Evolutionary conservation across 768 basidiomycete species (phyloP).

Genomic region (Amanita brunnescens): DNA sequence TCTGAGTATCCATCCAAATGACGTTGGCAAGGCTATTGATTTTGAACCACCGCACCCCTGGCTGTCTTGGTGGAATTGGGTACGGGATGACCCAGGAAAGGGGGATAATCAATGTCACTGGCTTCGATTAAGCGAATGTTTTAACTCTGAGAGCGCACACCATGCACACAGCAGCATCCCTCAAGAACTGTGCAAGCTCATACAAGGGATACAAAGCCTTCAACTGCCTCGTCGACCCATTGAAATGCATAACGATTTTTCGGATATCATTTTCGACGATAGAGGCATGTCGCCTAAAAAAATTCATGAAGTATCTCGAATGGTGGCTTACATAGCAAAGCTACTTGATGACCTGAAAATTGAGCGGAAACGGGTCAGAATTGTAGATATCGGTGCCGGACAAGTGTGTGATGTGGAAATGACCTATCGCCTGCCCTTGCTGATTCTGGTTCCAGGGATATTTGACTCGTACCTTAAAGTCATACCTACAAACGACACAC

Average conservation of each 20-base stretch:
- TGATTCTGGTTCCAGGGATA: slow-evolving; percentile 38
- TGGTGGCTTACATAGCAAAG: slow-evolving; percentile 43
- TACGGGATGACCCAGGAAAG: background rate
- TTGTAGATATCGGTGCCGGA: slow-evolving; percentile 70
- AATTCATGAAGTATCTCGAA: slow-evolving; percentile 58
- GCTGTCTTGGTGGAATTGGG: slow-evolving; percentile 7
- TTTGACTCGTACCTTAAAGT: slow-evolving; percentile 43
- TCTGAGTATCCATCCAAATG: slow-evolving; percentile 5
- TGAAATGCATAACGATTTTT: background rate
- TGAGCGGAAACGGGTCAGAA: slow-evolving; percentile 20
- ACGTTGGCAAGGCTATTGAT: background rate
- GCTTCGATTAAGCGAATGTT: slow-evolving; percentile 4
- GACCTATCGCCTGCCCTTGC: background rate
- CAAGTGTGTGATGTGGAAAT: slow-evolving; percentile 34
- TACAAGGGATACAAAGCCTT: slow-evolving; percentile 3
- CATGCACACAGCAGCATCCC: slow-evolving; percentile 1
- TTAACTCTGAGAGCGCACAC: background rate
- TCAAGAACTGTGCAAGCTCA: slow-evolving; percentile 2
- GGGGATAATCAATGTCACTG: background rate
- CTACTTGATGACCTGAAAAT: slow-evolving; percentile 13
- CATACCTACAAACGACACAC: slow-evolving; percentile 24
- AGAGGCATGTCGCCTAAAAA: slow-evolving; percentile 73
- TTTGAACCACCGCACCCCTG: slow-evolving; percentile 4
- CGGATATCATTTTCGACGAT: slow-evolving; percentile 6
- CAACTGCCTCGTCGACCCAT: slow-evolving; percentile 6